Evolutionary conservation across 805 yeast genomes (phyloP), one percentile per base, ranked within the genome.

Genomic region (Tetrapisispora taiwanensis): DNA sequence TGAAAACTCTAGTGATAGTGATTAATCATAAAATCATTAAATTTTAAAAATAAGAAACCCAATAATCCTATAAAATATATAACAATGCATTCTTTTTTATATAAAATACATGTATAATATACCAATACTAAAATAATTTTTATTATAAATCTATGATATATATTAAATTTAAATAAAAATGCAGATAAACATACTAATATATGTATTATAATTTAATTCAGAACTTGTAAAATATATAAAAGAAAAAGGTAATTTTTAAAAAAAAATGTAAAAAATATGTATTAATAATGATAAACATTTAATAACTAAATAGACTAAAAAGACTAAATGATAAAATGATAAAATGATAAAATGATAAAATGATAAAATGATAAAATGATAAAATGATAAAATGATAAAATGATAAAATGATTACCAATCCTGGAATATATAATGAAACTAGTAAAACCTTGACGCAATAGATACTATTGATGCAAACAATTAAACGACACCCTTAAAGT

Each of bases 1-100:
- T 31, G 49, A 48, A 14, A 48, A 45, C 19, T 42, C 47, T 26
- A 50, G 56, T 36, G 60, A 56, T 24, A 52, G 56, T 43, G 58
- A 55, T 41, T 54, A 43, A 42, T 18, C 6, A 10, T 13, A 7
- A 6, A n/a, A 14, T 6, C 19, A n/a, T 31, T 15, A n/a, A 28
- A 28, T 28, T 37, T 26, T 24, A 13, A 8, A n/a, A 31, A 15
- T 9, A 15, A 31, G 10, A 31, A 4, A 7, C 14, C 13, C 5
- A 28, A 10, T 7, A 4, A 28, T 7, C 13, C 14, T 28, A 14
- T 22, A 22, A 22, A 28, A 28, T 4, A 37, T 20, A 15, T 5
- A 27, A 37, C 15, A 37, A 26, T 37, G 40, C 40, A 37, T 37
- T 17, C 31, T 27, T 36, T 37, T 26, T 37, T 12, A 37, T 37